Base-by-base conservation (phyloP, 139 green algal genomes). In the Medakamo hakoo region DNA sequence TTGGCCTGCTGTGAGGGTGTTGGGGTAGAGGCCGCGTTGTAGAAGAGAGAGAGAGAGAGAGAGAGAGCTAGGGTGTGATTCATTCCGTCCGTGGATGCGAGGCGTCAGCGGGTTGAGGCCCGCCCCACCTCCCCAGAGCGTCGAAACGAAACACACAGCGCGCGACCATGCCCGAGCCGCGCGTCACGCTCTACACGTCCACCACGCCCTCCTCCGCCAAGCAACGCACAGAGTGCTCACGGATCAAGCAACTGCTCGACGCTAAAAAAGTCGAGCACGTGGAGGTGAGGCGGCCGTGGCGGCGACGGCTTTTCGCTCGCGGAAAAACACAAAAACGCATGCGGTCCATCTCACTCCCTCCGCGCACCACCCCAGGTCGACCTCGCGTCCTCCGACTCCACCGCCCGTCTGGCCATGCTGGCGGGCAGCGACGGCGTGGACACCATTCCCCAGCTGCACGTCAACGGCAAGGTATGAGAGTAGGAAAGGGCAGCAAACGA, bases 171-270 rank as follows among this genome's bases (percentile, higher is more conserved):
- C n/a, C n/a, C n/a, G n/a, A n/a, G n/a, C n/a, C n/a, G n/a, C n/a
- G 96, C 77, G 90, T 87, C 1, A 73, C 96, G 2, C 82, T 94
- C 63, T 97, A 91, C 79, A 92, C 87, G 1, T 71, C 97, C 32
- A 86, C 78, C 57, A 87, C 85, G 26, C 87, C 96, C 52, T 73
- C 76, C 24, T 76, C 86, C 3, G 85, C 93, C 1, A 70, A 97
- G 40, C 80, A 95, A 55, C 87, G 90, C 21, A 87, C 78, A 49
- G 78, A 76, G 85, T 88, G 61, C 56, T 60, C 56, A 18, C 9
- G 56, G n/a, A 1, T 75, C 22, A 68, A 64, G 25, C 64, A 73
- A 21, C 62, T 86, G 27, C 66, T 86, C 4, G 68, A 76, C 5
- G 62, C 62, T 16, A 86, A 86, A 67, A 72, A 72, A 19, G 59